These are phyloP conservation scores for Castanea mollissima DNA, from an alignment of 306 rosid species.

Conservation along the genomic window DNA sequence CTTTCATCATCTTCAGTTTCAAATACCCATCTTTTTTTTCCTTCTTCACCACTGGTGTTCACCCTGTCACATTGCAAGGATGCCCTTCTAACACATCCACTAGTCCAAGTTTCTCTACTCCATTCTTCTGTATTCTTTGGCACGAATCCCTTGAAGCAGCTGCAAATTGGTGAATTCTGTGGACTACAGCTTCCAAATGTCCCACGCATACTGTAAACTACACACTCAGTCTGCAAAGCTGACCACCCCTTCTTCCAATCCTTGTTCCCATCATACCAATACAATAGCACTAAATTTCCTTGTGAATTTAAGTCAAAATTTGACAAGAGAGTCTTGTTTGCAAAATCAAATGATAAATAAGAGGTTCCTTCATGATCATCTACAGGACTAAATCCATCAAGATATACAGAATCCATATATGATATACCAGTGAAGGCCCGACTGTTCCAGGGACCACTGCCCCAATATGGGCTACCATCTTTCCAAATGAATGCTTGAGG, in stretches of 20 bases:
- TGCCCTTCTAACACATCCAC: no score
- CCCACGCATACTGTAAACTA: no score
- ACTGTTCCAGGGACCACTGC: slow-evolving; percentile 57
- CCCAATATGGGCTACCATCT: background rate
- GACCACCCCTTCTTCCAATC: background rate
- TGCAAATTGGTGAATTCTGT: no score
- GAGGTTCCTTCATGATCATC: slow-evolving; percentile 32
- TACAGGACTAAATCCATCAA: slow-evolving; percentile 15
- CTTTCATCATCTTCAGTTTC: no score
- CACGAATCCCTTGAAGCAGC: no score
- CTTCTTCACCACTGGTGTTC: no score
- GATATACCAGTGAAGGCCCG: slow-evolving; percentile 41
- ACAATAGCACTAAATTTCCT: slow-evolving; percentile 7
- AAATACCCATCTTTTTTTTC: no score
- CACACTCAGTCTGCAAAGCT: background rate
- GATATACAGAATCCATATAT: slow-evolving; percentile 33
- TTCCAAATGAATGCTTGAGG: slow-evolving; percentile 45
- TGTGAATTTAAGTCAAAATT: slow-evolving; percentile 19
- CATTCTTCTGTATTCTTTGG: no score
- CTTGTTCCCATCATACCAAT: slow-evolving; percentile 1
- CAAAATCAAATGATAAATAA: slow-evolving; percentile 22
- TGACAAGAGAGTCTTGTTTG: background rate
- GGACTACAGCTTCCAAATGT: no score
- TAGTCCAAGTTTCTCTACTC: no score
- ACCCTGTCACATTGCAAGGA: no score